Evolutionary conservation across 176 grass and related monocot genomes (phyloP).

Genomic region (Avena insularis): DNA sequence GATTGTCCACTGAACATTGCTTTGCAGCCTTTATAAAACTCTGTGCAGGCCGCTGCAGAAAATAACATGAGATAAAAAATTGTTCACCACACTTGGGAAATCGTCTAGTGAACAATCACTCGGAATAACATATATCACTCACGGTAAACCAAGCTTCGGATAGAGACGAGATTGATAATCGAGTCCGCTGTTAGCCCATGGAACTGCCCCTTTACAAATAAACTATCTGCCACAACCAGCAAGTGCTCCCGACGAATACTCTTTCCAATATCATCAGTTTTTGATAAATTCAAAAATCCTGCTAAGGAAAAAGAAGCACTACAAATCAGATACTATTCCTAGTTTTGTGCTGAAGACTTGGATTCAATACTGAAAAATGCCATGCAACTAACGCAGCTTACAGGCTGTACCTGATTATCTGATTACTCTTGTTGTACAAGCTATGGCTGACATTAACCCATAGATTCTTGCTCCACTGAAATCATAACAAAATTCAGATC

Average conservation of each 20-base stretch:
- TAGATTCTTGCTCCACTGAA: too few relatives aligned
- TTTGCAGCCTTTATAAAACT: slow-evolving; percentile 90
- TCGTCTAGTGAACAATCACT: slow-evolving; percentile 24
- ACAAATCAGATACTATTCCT: too few relatives aligned
- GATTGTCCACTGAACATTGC: slow-evolving; percentile 64
- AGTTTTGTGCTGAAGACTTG: too few relatives aligned
- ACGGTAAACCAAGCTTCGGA: slow-evolving; percentile 95
- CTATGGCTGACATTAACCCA: too few relatives aligned
- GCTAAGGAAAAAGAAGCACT: too few relatives aligned
- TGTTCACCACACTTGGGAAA: not conserved
- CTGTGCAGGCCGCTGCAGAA: slow-evolving; percentile 76
- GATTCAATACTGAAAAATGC: too few relatives aligned
- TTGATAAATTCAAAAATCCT: slow-evolving; percentile 4
- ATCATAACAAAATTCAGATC: too few relatives aligned
- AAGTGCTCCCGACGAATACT: slow-evolving; percentile 68
- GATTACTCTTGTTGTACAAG: too few relatives aligned
- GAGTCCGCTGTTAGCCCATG: slow-evolving; percentile 73
- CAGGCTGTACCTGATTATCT: too few relatives aligned
- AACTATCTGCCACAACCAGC: slow-evolving; percentile 65
- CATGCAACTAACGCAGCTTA: too few relatives aligned
- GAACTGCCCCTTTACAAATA: slow-evolving; percentile 80
- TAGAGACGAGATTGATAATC: slow-evolving; percentile 71
- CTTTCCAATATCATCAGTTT: slow-evolving; percentile 69
- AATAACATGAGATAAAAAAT: slow-evolving; percentile 24
- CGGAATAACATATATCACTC: slow-evolving; percentile 48